Conservation (phyloP, 2,329 filamentous ascomycete genomes). For the Beauveria sp. region DNA sequence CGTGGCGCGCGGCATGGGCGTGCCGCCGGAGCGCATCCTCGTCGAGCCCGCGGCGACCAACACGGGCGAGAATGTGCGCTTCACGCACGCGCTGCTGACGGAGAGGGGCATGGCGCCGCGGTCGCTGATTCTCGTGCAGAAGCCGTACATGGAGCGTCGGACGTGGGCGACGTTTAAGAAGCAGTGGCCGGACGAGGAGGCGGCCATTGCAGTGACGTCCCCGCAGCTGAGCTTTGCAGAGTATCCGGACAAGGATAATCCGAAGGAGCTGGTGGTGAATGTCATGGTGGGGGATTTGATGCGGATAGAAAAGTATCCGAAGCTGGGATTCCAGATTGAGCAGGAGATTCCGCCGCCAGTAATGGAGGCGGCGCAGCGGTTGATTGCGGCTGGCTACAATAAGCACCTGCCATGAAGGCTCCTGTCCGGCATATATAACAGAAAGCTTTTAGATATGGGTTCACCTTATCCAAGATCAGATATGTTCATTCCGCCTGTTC, state of each 20-base stretch:
- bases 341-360: constrained; percentile 34
- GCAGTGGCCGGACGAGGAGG: constrained; percentile 34
- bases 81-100: constrained; percentile 30
- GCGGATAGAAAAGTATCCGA: constrained; percentile 35
- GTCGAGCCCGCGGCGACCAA: constrained; percentile 34
- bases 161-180: constrained; percentile 39
- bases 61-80: constrained; percentile 41
- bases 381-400: constrained; percentile 31
- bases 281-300: constrained; percentile 39
- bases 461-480: neutral
- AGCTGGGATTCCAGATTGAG: constrained; percentile 34
- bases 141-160: constrained; percentile 41
- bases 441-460: neutral
- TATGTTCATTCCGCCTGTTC: neutral
- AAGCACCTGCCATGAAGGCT: constrained; percentile 28
- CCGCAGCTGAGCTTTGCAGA: constrained; percentile 30
- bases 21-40: constrained; percentile 30
- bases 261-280: constrained; percentile 32
- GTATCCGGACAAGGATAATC: constrained; percentile 35
- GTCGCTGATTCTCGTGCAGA: constrained; percentile 37
- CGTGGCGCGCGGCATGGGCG: constrained; percentile 31
- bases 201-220: constrained; percentile 32
- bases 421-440: neutral
- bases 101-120: constrained; percentile 19
- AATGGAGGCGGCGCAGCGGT: constrained; percentile 33